These are phyloP conservation scores for Herpotrichia juniperi DNA, from an alignment of 2,329 filamentous ascomycete genomes.

Conservation along the genomic window DNA sequence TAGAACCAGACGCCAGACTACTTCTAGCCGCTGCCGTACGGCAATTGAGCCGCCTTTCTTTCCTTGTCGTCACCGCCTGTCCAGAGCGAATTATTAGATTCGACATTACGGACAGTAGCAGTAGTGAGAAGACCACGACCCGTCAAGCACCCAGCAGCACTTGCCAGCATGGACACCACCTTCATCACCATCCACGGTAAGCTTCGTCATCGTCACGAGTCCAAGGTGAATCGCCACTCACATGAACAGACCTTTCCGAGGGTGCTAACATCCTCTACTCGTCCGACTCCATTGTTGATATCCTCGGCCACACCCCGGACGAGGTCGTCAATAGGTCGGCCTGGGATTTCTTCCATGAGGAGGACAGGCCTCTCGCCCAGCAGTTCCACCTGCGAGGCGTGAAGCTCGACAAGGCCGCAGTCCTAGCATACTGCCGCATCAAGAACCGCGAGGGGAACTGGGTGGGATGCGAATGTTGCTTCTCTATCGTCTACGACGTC, in stretches of 20 bases:
- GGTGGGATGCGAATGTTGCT: conserved; percentile 86
- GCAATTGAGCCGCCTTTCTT: conserved; percentile 12
- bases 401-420: conserved; percentile 81
- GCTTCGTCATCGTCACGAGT: conserved; percentile 34
- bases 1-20: conserved; percentile 30
- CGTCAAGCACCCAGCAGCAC: conserved; percentile 1
- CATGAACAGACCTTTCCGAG: conserved; percentile 67
- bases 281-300: conserved; percentile 82
- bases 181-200: conserved; percentile 91
- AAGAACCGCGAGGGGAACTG: conserved; percentile 71
- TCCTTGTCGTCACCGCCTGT: conserved; percentile 30
- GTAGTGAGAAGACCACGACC: conserved; percentile 16
- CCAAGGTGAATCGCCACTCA: conserved; percentile 16
- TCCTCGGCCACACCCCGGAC: conserved; percentile 77
- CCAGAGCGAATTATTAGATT: conserved; percentile 47
- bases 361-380: conserved; percentile 77
- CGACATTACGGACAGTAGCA: conserved; percentile 34
- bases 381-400: conserved; percentile 75
- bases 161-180: conserved; percentile 69
- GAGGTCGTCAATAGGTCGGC: conserved; percentile 78
- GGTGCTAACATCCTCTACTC: conserved; percentile 83
- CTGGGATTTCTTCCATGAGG: conserved; percentile 86
- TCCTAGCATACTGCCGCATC: conserved; percentile 79
- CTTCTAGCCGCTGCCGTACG: conserved; percentile 21
- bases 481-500: conserved; percentile 87